Evolutionary conservation across 2,329 filamentous ascomycete species (phyloP).

Genomic region (Ophiocordyceps polyrhachis-furcata): DNA sequence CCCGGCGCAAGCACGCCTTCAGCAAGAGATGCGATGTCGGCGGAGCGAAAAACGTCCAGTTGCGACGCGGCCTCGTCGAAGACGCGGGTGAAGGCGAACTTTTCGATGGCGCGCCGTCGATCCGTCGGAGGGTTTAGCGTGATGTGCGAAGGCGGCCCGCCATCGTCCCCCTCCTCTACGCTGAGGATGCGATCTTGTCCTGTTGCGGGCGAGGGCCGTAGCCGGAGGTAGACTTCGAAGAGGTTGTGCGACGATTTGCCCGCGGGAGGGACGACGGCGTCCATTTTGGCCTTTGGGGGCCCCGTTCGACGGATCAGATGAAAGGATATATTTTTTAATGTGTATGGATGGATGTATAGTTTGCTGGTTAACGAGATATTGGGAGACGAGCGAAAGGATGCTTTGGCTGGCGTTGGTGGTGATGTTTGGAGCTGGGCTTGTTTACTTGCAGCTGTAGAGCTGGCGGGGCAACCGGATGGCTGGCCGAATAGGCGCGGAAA

Average conservation of each 20-base stretch:
- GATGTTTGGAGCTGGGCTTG: not conserved
- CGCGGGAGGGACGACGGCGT: not conserved
- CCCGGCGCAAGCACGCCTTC: constrained; percentile 61
- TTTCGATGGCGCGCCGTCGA: constrained; percentile 73
- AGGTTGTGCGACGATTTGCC: constrained; percentile 29
- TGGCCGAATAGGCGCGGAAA: not conserved
- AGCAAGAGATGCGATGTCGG: constrained; percentile 54
- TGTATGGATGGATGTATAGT: not conserved
- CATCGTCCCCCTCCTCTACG: constrained; percentile 39
- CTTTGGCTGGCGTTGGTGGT: not conserved
- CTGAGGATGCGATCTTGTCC: constrained; percentile 52
- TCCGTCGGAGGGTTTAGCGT: constrained; percentile 69
- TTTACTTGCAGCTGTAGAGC: not conserved
- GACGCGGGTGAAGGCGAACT: constrained; percentile 84
- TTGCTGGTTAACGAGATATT: not conserved
- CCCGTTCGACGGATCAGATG: not conserved
- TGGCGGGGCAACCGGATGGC: not conserved
- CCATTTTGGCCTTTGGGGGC: not conserved
- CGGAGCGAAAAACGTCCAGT: constrained; percentile 69
- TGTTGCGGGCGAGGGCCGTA: constrained; percentile 45
- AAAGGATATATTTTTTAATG: not conserved
- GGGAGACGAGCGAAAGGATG: not conserved
- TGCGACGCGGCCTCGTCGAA: constrained; percentile 78
- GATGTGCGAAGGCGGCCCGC: constrained; percentile 43
- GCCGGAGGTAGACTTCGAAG: constrained; percentile 80